Base-by-base conservation (phyloP, 495 filamentous ascomycete genomes). In the Parachaetomium inaequale region DNA sequence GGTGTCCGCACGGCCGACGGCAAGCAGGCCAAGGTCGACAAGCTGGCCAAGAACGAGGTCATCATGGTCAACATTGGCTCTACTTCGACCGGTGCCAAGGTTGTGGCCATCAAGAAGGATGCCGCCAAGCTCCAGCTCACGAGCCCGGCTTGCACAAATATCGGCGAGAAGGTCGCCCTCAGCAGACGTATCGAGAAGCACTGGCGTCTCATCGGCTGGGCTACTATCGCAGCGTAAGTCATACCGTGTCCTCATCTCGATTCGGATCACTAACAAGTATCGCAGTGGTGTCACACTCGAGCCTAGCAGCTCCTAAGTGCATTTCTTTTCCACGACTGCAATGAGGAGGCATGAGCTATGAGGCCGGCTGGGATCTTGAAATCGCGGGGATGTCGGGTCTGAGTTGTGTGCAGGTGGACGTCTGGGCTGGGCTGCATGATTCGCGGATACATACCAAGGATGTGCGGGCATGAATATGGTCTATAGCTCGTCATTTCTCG, bases 51-150 rank as follows among this genome's bases (percentile, higher is more conserved):
- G 87, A 96, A 95, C 73, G 94, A 98, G 76, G 91, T 98, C 68
- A 89, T 93, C 69, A 97, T 98, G 93, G 94, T 98, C 61, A 98
- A 98, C 82, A 97, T 98, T 71, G 94, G 94, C 59, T 95, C 91
- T 28, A 96, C 93, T 15, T 93, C 94, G 49, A 96, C 93, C 23
- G 94, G 94, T 63, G 89, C 89, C 59, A 98, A 96, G 84, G 92
- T 98, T 19, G 82, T 93, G 47, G 92, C 90, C 69, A 94, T 97
- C 65, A 96, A 93, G 85, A 91, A 93, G 61, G 95, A 98, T 86
- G 92, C 90, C 40, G 95, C 95, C 45, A 96, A 96, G 70, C 66
- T 76, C 26, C 70, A 79, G 51, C 77, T 96, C 73, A 96, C 92
- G 59, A 90, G 84, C 74, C 92, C 92, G 25, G 93, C 92, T 42